A percentile compares a stretch with the other conserved stretches of the same genome.
phyloP scores from a whole-genome alignment of 345 rosid genomes.

The Hirschfeldia incana region DNA sequence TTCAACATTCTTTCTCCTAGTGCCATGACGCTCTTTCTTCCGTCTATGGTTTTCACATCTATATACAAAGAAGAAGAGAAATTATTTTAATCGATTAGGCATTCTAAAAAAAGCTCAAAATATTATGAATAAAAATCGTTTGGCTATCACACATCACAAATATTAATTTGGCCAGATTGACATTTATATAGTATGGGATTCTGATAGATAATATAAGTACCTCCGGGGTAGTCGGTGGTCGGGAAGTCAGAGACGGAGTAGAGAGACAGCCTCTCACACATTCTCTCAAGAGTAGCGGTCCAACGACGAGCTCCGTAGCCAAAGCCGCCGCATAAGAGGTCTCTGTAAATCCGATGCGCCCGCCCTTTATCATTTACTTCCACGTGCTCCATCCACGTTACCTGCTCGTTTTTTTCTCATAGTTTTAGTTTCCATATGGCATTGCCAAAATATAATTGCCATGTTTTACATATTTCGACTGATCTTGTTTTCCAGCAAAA shows the following conservation, averaged over 20 bases:
- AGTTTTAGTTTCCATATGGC: neutral
- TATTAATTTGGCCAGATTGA: neutral
- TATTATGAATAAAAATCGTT: neutral
- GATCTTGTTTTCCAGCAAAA: neutral
- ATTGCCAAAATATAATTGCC: neutral
- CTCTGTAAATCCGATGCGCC: constrained; percentile 62
- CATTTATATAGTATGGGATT: neutral
- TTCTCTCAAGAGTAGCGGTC: constrained; percentile 58
- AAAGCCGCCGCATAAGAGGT: constrained; percentile 43
- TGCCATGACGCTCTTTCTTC: constrained; percentile 51
- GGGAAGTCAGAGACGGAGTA: constrained; percentile 18
- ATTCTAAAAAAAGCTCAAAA: neutral
- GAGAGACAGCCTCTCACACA: constrained; percentile 58
- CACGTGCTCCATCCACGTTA: constrained; percentile 87
- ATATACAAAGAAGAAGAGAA: neutral
- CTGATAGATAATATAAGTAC: constrained; percentile 29
- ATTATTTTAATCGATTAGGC: neutral
- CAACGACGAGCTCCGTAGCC: constrained; percentile 78
- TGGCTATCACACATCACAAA: neutral
- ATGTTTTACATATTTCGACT: neutral
- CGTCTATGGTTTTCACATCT: constrained; percentile 43
- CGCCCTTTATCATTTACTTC: constrained; percentile 59
- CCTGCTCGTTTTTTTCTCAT: constrained; percentile 41
- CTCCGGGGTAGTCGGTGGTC: constrained; percentile 40
- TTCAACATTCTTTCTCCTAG: constrained; percentile 69